phyloP scores from a whole-genome alignment of 495 filamentous ascomycete species.

The Recurvomyces mirabilis region DNA sequence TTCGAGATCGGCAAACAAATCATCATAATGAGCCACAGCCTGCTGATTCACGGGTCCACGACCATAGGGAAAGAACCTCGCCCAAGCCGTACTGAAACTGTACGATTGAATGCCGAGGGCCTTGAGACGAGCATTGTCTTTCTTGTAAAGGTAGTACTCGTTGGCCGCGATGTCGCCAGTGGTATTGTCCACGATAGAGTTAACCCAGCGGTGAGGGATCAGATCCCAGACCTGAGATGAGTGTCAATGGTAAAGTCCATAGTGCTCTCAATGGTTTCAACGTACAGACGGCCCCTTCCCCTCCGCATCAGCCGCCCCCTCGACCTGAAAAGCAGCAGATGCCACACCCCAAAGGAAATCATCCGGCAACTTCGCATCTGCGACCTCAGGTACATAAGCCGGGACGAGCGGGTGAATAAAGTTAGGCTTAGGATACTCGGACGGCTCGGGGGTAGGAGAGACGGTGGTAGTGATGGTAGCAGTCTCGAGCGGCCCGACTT shows the following conservation, averaged over 20 bases:
- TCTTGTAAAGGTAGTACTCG: conserved; percentile 27
- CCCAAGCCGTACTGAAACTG: conserved; percentile 26
- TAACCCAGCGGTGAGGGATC: conserved; percentile 17
- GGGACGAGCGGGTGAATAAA: conserved; percentile 31
- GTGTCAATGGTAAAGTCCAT: not conserved
- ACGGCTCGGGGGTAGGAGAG: conserved; percentile 36
- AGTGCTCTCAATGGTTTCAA: not conserved
- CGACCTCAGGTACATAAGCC: conserved; percentile 21
- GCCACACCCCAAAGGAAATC: conserved; percentile 29
- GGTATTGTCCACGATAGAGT: conserved; percentile 17
- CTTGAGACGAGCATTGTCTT: conserved; percentile 28
- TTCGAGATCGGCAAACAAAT: conserved; percentile 20
- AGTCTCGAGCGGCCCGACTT: conserved; percentile 31
- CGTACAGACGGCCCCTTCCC: conserved; percentile 26
- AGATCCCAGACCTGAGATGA: conserved; percentile 12
- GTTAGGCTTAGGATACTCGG: conserved; percentile 27
- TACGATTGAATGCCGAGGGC: conserved; percentile 25
- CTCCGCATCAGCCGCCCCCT: conserved; percentile 27
- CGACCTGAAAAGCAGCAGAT: conserved; percentile 26
- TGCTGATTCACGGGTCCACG: conserved; percentile 22
- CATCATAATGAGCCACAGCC: conserved; percentile 23
- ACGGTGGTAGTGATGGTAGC: conserved; percentile 36
- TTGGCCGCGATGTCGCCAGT: conserved; percentile 26
- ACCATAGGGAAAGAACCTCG: conserved; percentile 27
- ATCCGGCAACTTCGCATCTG: conserved; percentile 22